Conservation (phyloP, 2,329 filamentous ascomycete species). For the Fusarium secorum region DNA sequence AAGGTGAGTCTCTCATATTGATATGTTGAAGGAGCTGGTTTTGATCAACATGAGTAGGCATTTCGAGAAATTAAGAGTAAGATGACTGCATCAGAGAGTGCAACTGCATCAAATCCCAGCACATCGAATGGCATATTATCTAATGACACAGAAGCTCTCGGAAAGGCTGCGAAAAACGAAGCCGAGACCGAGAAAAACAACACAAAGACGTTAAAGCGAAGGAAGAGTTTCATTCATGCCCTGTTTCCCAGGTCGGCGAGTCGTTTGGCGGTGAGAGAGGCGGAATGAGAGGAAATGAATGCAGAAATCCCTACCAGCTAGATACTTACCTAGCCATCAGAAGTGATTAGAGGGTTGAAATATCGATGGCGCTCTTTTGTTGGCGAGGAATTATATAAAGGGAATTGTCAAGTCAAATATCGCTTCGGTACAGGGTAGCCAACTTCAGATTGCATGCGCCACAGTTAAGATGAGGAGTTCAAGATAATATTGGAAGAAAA, state of each 20-base stretch:
- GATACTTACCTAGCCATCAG: background rate
- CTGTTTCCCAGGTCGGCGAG: conserved; percentile 46
- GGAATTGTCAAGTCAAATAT: no score
- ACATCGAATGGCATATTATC: background rate
- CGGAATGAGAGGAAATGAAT: background rate
- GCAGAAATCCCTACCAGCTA: background rate
- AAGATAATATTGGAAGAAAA: background rate
- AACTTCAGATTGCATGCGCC: background rate
- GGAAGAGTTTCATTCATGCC: conserved; percentile 57
- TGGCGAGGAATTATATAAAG: background rate
- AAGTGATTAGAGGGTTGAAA: background rate
- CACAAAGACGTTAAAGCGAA: conserved; percentile 44
- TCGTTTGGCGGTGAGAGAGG: background rate
- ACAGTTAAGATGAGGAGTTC: background rate
- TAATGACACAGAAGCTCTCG: background rate
- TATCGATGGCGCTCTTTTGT: background rate
- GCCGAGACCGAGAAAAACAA: background rate
- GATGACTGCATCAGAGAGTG: background rate
- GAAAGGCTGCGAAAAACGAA: background rate
- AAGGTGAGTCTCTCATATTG: conserved; percentile 15
- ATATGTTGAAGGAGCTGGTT: background rate
- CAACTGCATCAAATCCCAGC: background rate
- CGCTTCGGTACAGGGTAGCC: background rate
- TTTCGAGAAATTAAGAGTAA: conserved; percentile 9
- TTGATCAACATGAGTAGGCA: conserved; percentile 12